Conservation (phyloP, 305 asterid species). For the Rubia peregrina region DNA sequence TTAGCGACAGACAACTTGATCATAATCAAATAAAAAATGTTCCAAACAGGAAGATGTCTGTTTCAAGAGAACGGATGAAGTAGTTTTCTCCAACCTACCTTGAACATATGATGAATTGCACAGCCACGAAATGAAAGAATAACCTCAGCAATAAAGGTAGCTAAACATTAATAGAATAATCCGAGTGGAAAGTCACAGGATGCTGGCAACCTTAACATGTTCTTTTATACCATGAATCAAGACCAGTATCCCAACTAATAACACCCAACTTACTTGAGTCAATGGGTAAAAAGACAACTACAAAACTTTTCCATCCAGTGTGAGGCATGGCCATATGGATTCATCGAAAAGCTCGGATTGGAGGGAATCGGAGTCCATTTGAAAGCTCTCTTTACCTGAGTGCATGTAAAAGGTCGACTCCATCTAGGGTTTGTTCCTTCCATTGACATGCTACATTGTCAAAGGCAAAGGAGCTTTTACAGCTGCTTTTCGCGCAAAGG, state of each 20-base stretch:
- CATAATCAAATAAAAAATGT: too few relatives aligned
- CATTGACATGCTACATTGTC: background rate
- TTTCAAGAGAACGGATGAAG: too few relatives aligned
- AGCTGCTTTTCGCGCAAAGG: too few relatives aligned
- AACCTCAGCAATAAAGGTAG: constrained; percentile 10
- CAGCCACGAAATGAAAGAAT: constrained; percentile 16
- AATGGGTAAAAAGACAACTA: constrained; percentile 1
- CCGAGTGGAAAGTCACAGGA: background rate
- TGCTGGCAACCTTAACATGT: background rate
- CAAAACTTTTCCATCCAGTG: constrained; percentile 6
- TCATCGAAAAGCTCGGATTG: background rate
- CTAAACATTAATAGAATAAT: background rate
- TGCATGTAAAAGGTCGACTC: background rate
- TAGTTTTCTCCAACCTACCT: background rate
- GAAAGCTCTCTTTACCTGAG: background rate
- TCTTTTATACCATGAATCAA: background rate
- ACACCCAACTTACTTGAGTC: background rate
- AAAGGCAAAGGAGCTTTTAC: background rate
- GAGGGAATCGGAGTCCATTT: background rate
- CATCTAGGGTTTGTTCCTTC: background rate
- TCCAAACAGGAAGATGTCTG: too few relatives aligned
- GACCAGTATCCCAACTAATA: background rate
- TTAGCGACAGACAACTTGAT: too few relatives aligned
- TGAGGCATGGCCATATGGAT: background rate
- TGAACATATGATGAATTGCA: constrained; percentile 11